Base-by-base conservation (phyloP, 176 grass and related monocot species). In the Paspalum vaginatum region DNA sequence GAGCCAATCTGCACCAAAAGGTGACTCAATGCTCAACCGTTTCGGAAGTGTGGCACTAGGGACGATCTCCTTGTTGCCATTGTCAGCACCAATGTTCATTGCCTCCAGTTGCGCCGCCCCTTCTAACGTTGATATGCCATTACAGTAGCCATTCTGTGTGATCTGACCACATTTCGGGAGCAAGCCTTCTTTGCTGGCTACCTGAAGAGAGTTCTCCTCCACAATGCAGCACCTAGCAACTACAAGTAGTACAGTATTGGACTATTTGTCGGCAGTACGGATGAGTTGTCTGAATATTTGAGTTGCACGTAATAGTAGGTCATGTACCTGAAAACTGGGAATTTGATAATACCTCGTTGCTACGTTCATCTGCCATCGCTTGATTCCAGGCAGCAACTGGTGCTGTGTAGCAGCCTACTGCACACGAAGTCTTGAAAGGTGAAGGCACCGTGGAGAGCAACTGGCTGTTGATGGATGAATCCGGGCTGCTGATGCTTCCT, bases 391-490 rank as follows among this genome's bases (percentile, higher is more conserved):
- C 4, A 25, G 76, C 61, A 70, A 84, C 74, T 4, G 79, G 83
- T 11, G 83, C 81, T 3, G 17, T 48, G 8, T 85, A 85, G 61
- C 72, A 89, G 55, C 83, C 77, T 47, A 68, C 38, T 2, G 87
- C 75, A 47, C 80, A 78, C 57, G 80, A 80, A 79, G 80, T 76
- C 84, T 89, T 93, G 85, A 98, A 98, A 51, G 95, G 95, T 1
- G 95, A 90, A 45, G 95, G 88, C 47, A 98, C 80, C 1, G 80
- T 87, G 22, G 90, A 78, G 69, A 98, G 87, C 37, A 94, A 71
- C 50, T 91, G 72, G 0, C 95, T 89, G 22, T 98, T 98, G 67
- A 98, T 98, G 9, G 95, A 94, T n/a, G 95, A 98, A 86, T 94
- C 92, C 50, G 95, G 95, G 60, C 42, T 65, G 67, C 37, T 63